Conservation (phyloP, 108 stramenopile species). For the Pelagomonas calceolata region DNA sequence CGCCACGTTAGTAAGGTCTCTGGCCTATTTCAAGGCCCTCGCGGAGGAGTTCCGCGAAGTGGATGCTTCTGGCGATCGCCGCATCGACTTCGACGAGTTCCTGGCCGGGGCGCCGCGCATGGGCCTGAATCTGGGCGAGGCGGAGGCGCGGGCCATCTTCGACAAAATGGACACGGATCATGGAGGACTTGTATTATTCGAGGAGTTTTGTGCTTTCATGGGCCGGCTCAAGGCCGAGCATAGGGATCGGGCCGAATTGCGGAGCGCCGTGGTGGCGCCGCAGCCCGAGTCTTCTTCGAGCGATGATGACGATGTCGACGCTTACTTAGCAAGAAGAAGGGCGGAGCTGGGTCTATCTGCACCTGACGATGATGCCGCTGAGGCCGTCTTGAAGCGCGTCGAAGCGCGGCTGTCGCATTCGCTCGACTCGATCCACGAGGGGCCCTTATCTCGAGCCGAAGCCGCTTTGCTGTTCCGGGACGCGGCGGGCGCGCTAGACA, state of each 20-base stretch:
- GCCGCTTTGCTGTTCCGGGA: no score
- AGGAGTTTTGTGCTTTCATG: not conserved
- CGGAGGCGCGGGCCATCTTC: not conserved
- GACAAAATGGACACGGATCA: not conserved
- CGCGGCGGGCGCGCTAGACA: no score
- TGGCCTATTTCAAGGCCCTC: conserved; percentile 10
- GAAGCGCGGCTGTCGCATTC: no score
- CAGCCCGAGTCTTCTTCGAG: no score
- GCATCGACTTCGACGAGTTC: not conserved
- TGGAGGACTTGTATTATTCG: not conserved
- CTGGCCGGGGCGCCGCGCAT: not conserved
- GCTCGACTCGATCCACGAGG: no score
- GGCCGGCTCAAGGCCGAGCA: not conserved
- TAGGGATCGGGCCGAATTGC: not conserved
- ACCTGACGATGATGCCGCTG: no score
- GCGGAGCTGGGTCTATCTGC: no score
- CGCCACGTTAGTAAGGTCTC: conserved; percentile 4
- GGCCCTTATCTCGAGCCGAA: no score
- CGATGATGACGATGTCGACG: no score
- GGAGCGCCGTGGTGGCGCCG: no score
- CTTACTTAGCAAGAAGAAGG: no score
- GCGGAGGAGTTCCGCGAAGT: conserved; percentile 4
- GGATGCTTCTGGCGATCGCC: not conserved
- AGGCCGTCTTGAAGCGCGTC: no score
- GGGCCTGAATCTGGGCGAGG: not conserved